Conservation (phyloP, 225 moss, liverwort and hornwort genomes). For the Bryoerythrophyllum caledonicum region DNA sequence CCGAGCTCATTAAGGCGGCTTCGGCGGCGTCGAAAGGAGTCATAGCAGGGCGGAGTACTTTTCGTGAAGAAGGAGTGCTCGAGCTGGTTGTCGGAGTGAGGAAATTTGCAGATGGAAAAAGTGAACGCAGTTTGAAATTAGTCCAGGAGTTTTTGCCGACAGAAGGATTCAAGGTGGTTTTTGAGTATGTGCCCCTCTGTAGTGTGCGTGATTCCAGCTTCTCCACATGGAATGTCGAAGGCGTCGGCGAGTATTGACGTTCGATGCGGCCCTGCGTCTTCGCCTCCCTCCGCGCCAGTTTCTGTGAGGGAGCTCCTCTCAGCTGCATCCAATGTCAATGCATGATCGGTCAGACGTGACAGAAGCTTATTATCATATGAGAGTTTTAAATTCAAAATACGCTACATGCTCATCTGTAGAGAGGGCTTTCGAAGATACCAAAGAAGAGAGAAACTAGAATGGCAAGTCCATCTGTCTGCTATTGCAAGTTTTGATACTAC, state of each 20-base stretch:
- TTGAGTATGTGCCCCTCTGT: constrained; percentile 24
- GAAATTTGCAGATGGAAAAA: constrained; percentile 25
- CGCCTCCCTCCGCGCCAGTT: constrained; percentile 15
- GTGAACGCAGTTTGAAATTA: constrained; percentile 17
- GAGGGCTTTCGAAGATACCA: too few species aligned
- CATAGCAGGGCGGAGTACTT: not conserved
- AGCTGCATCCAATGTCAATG: constrained; percentile 19
- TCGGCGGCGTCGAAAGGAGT: not conserved
- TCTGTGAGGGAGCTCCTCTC: constrained; percentile 22
- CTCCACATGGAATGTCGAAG: not conserved
- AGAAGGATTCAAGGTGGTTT: constrained; percentile 3
- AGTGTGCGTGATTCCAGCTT: constrained; percentile 9
- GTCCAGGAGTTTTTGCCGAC: not conserved
- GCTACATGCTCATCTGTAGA: too few species aligned
- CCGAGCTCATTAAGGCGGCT: not conserved
- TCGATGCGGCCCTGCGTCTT: constrained; percentile 47
- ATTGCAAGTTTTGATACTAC: constrained; percentile 3
- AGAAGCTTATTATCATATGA: too few species aligned
- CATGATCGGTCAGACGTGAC: not conserved
- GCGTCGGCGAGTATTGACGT: constrained; percentile 36
- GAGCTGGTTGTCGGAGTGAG: not conserved
- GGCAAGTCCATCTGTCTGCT: not conserved
- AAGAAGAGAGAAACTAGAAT: too few species aligned
- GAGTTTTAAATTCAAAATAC: too few species aligned
- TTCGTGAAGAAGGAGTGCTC: constrained; percentile 1